phyloP scores from a whole-genome alignment of 345 rosid genomes.

The Arabis hirsuta region DNA sequence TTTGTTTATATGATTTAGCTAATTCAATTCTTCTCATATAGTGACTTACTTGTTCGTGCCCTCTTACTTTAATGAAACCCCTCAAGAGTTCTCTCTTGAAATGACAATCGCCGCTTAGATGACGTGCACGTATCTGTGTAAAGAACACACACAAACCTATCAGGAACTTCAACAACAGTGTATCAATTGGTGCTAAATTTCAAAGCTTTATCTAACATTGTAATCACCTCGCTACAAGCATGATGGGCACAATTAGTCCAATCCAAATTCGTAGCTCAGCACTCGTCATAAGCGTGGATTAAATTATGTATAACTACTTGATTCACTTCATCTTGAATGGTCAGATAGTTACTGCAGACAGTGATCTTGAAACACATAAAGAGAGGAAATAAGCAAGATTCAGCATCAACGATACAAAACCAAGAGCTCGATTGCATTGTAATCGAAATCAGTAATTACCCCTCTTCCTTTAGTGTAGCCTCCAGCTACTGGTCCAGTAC shows the following conservation, averaged over 20 bases:
- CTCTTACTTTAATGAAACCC: constrained; percentile 75
- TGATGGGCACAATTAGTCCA: constrained; percentile 94
- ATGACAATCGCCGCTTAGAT: constrained; percentile 94
- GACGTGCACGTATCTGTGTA: constrained; percentile 84
- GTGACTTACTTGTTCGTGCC: constrained; percentile 83
- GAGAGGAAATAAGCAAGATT: constrained; percentile 8
- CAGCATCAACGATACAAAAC: constrained; percentile 30
- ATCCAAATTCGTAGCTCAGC: constrained; percentile 84
- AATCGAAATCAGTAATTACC: constrained; percentile 44
- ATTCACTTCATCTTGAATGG: constrained; percentile 78
- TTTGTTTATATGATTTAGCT: not conserved
- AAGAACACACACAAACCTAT: not conserved
- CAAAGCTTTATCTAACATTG: constrained; percentile 4
- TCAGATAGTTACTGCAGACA: constrained; percentile 81
- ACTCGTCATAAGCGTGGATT: constrained; percentile 90
- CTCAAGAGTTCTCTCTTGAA: constrained; percentile 80
- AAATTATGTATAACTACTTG: constrained; percentile 88
- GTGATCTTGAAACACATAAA: constrained; percentile 53
- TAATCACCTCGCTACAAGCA: constrained; percentile 90
- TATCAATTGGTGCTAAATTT: not conserved
- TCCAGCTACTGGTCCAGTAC: constrained; percentile 59
- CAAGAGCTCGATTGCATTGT: constrained; percentile 5
- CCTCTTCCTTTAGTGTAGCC: constrained; percentile 70
- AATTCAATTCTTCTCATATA: constrained; percentile 1
- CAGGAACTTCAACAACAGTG: not conserved